Conservation (phyloP, 352 stramenopile genomes). For the Pythium folliculosum region DNA sequence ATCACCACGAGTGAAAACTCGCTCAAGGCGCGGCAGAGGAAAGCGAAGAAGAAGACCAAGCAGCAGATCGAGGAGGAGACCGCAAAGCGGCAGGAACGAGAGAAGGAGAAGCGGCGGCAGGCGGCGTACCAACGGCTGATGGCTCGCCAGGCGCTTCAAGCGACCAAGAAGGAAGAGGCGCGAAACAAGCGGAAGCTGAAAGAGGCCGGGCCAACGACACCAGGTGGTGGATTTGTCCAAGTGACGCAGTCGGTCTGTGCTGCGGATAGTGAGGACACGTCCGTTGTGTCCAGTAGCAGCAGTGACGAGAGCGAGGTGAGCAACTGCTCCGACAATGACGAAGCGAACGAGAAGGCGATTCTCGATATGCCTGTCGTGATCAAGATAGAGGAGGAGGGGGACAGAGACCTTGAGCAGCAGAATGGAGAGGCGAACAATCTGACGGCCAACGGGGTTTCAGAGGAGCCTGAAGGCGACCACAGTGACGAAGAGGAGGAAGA, state of each 20-base stretch:
- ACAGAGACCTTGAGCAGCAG: background rate
- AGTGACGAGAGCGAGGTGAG: constrained; percentile 67
- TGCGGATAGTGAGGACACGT: no score
- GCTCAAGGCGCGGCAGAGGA: constrained; percentile 32
- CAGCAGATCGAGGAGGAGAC: constrained; percentile 34
- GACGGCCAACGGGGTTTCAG: background rate
- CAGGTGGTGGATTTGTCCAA: background rate
- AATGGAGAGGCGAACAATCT: background rate
- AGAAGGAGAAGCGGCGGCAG: constrained; percentile 51
- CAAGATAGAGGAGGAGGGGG: constrained; percentile 8
- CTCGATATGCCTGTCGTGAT: constrained; percentile 42
- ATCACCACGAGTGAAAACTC: constrained; percentile 42
- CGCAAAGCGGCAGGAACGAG: constrained; percentile 34
- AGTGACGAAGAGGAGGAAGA: constrained; percentile 1
- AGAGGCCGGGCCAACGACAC: background rate
- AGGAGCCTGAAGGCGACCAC: background rate
- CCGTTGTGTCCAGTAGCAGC: constrained; percentile 23
- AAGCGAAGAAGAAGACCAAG: constrained; percentile 30
- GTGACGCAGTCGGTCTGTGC: background rate
- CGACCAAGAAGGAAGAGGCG: constrained; percentile 40
- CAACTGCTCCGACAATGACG: constrained; percentile 67
- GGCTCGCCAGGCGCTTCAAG: constrained; percentile 56
- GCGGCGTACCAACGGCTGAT: constrained; percentile 62
- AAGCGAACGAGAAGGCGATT: constrained; percentile 55
- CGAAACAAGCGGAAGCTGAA: constrained; percentile 3